These are phyloP conservation scores for Annulohypoxylon moriforme DNA, from an alignment of 495 filamentous ascomycete species.

Conservation along the genomic window DNA sequence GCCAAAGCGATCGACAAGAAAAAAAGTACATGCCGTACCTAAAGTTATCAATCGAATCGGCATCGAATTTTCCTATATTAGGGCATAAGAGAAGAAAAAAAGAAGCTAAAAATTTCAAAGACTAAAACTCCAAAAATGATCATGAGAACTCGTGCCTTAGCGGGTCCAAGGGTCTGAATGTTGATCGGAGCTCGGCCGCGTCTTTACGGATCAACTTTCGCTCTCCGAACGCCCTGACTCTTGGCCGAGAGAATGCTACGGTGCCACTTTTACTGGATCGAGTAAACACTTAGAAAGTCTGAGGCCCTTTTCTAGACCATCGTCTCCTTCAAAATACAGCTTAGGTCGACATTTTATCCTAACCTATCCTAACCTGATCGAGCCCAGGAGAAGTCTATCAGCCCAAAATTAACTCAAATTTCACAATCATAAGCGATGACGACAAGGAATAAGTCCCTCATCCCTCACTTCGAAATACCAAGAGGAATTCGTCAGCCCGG, in stretches of 20 bases:
- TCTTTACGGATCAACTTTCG: conserved; percentile 28
- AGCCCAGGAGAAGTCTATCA: background rate
- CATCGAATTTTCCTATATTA: background rate
- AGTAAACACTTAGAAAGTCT: conserved; percentile 12
- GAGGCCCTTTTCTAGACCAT: conserved; percentile 10
- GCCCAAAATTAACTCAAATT: conserved; percentile 25
- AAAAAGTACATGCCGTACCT: conserved; percentile 4
- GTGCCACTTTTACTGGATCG: conserved; percentile 14
- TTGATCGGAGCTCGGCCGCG: conserved; percentile 35
- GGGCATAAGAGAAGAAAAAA: background rate
- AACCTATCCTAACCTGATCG: conserved; percentile 3
- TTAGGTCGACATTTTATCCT: conserved; percentile 1
- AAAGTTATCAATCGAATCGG: conserved; percentile 8
- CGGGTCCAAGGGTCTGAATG: conserved; percentile 1
- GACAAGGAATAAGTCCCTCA: conserved; percentile 33
- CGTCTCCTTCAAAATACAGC: conserved; percentile 3
- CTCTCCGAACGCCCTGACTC: conserved; percentile 24
- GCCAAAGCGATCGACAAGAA: conserved; percentile 10
- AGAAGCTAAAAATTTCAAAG: background rate
- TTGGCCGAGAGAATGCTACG: conserved; percentile 30
- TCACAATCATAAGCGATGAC: background rate
- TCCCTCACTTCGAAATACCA: conserved; percentile 15
- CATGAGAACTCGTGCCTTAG: conserved; percentile 11
- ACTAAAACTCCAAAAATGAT: conserved; percentile 27
- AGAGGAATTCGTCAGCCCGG: background rate